Base-by-base conservation (phyloP, 139 green algal species). In the Gonium pectorale region DNA sequence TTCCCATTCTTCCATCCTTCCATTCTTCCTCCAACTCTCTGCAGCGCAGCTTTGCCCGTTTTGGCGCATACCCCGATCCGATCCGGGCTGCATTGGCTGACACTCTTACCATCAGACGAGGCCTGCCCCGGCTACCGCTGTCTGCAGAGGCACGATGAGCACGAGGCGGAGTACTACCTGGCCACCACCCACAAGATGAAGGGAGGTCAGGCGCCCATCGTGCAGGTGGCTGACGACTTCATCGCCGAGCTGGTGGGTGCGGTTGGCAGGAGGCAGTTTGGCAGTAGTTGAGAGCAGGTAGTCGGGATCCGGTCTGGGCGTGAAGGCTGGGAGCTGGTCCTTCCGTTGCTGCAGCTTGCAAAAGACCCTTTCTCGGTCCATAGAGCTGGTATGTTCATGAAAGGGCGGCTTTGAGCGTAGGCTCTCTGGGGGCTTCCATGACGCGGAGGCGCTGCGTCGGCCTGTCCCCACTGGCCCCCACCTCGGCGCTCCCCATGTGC, bases 171-270 rank as follows among this genome's bases (percentile, higher is more conserved):
- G 27, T 80, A 67, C 69, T 74, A 81, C 56, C 69, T 86, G 68
- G 70, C 54, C 56, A 86, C 81, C 56, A 56, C 69, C n/a, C 81
- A 86, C 81, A 86, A 81, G 69, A 71, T 67, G 54, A 87, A 87
- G 82, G 82, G 82, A 17, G n/a, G 2, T 3, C 35, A 87, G 72
- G 62, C 52, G 37, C 21, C 51, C 13, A 51, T 83, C 5, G 60
- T 87, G 62, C 82, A 87, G 82, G 49, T 87, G 71, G 71, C 82
- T 15, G 62, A 87, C 2, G 82, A 87, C 72, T 83, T 83, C 41
- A 33, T 56, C 5, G 54, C 13, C 15, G 19, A 52, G 51, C 72
- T 80, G 72, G 72, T 80, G 72, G 31, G 38, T 9, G 19, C n/a
- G 13, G 35, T 26, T 86, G 31, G 5, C 29, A 31, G n/a, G 60